Evolutionary conservation across 1,139 yeast species (phyloP).

Genomic region (Zygosaccharomyces sapae): DNA sequence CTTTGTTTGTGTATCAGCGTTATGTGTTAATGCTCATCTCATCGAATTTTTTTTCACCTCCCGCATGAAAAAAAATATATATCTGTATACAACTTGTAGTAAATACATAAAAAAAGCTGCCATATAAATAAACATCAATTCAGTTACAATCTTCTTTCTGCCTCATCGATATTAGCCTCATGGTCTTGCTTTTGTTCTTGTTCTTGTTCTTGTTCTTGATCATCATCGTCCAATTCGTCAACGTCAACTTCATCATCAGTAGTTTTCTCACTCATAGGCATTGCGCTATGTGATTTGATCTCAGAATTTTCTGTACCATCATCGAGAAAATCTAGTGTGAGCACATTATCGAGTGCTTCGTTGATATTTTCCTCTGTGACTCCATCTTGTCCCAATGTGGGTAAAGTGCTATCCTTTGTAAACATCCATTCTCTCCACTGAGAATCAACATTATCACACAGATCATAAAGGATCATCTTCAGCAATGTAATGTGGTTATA

Average conservation of each 20-base stretch:
- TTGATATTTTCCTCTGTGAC: constrained; percentile 29
- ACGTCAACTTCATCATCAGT: constrained; percentile 5
- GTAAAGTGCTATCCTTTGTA: constrained; percentile 25
- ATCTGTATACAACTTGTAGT: background rate
- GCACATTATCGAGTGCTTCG: constrained; percentile 28
- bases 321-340: constrained; percentile 32
- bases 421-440: constrained; percentile 38
- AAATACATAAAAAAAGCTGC: background rate
- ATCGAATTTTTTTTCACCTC: constrained; percentile 1
- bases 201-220: constrained; percentile 1
- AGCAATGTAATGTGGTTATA: constrained; percentile 36
- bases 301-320: constrained; percentile 31
- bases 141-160: background rate
- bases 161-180: background rate
- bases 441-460: constrained; percentile 33
- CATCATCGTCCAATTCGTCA: constrained; percentile 7
- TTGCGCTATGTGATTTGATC: constrained; percentile 26
- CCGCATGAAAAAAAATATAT: background rate
- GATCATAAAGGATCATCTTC: constrained; percentile 35
- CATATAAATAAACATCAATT: background rate
- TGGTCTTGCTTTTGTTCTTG: background rate
- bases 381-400: constrained; percentile 24
- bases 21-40: constrained; percentile 7
- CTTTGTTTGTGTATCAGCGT: background rate
- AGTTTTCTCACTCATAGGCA: constrained; percentile 9